Percentiles rank a stretch among this genome's conserved stretches.
Conservation (phyloP, 139 green algal species). For the Desmodesmus armatus region DNA sequence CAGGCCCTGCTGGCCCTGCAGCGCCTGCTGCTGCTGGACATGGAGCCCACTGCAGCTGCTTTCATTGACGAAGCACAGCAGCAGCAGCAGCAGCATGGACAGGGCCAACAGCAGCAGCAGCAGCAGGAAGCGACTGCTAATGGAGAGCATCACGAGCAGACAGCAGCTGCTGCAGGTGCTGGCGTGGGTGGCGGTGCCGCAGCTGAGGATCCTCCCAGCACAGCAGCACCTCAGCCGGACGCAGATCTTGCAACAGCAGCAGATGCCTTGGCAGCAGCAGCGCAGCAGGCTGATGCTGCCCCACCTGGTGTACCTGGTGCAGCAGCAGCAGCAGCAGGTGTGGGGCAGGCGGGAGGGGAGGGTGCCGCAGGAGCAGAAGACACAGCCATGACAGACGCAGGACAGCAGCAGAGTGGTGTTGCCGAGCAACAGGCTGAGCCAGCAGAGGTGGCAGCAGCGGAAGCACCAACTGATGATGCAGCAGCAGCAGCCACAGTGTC, state of each 20-base stretch:
- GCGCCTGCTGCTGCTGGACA: constrained; percentile 1
- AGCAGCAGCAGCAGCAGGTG: neutral
- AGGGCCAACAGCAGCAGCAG: neutral
- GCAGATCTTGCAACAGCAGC: neutral
- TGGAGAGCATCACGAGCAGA: neutral
- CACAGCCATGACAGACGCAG: neutral
- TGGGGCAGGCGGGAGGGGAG: neutral
- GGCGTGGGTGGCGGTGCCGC: neutral
- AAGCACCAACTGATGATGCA: neutral
- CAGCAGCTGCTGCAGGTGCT: neutral
- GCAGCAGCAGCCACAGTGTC: neutral
- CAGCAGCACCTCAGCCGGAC: neutral
- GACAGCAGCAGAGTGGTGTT: neutral
- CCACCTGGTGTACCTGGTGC: neutral
- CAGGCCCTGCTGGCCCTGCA: constrained; percentile 4
- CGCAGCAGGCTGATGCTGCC: neutral
- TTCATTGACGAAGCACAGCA: constrained; percentile 3
- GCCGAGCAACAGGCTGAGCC: neutral
- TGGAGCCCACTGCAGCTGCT: constrained; percentile 13
- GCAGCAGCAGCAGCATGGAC: neutral
- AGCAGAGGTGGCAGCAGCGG: neutral
- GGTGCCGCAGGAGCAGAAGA: neutral
- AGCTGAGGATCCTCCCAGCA: no score
- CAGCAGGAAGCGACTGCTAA: neutral
- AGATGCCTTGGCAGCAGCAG: neutral